Evolutionary conservation across 139 green algal genomes (phyloP).

Genomic region (Tetraselmis chui): DNA sequence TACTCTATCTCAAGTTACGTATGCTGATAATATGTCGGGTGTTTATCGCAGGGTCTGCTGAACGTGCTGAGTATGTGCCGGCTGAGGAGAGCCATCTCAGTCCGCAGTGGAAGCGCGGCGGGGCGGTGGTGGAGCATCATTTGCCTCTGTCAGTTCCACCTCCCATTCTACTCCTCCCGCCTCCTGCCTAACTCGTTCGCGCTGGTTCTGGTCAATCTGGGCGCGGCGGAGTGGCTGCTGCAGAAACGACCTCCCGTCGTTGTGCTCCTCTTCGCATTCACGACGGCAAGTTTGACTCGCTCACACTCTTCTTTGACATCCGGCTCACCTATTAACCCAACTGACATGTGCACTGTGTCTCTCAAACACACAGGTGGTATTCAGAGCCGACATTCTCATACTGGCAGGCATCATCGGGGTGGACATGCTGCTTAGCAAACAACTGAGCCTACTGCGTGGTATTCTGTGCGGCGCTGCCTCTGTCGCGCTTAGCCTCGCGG

Average conservation of each 20-base stretch:
- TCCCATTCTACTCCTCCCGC: slow-evolving; percentile 70
- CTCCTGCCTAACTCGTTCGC: slow-evolving; percentile 77
- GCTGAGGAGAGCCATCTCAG: slow-evolving; percentile 8
- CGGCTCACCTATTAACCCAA: too few species aligned
- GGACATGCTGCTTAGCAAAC: slow-evolving; percentile 37
- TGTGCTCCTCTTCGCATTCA: slow-evolving; percentile 35
- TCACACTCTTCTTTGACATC: too few species aligned
- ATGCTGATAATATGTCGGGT: too few species aligned
- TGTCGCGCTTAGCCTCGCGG: slow-evolving; percentile 18
- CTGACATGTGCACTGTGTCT: too few species aligned
- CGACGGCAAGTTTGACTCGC: slow-evolving; percentile 11
- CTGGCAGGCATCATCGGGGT: slow-evolving; percentile 54
- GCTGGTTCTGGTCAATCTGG: slow-evolving; percentile 39
- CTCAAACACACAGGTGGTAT: slow-evolving; percentile 57
- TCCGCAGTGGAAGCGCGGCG: slow-evolving; percentile 11
- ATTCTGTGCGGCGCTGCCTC: slow-evolving; percentile 15
- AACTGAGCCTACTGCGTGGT: slow-evolving; percentile 12
- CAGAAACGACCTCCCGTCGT: background rate
- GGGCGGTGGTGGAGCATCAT: slow-evolving; percentile 32
- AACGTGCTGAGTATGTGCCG: slow-evolving; percentile 17
- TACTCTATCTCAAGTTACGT: too few species aligned
- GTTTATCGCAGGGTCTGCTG: slow-evolving; percentile 25
- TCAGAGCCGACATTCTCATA: slow-evolving; percentile 70
- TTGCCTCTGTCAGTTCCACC: slow-evolving; percentile 68
- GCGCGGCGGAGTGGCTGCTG: slow-evolving; percentile 36